These are phyloP conservation scores for Nothophaeocryptopus gaeumannii DNA, from an alignment of 2,329 filamentous ascomycete genomes.

Conservation along the genomic window DNA sequence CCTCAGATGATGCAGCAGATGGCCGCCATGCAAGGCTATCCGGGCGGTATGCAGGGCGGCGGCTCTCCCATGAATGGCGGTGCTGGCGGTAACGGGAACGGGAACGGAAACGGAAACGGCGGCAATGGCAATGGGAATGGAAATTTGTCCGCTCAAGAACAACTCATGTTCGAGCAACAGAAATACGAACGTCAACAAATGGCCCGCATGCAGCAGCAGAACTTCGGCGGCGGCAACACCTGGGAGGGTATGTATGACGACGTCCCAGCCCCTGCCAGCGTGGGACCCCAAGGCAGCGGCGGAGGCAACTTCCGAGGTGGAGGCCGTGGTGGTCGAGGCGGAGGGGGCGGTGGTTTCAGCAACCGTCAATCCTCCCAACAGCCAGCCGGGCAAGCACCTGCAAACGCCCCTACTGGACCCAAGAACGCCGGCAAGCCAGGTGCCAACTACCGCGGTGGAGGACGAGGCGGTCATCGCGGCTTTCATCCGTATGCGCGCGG, in stretches of 20 bases:
- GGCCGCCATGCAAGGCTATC: constrained; percentile 36
- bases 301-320: constrained; percentile 36
- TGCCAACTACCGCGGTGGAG: constrained; percentile 89
- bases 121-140: constrained; percentile 23
- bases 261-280: constrained; percentile 75
- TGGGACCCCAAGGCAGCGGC: constrained; percentile 23
- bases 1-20: constrained; percentile 49
- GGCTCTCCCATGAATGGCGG: constrained; percentile 31
- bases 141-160: constrained; percentile 67
- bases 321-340: constrained; percentile 44
- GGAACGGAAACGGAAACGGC: constrained; percentile 11
- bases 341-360: constrained; percentile 36
- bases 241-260: constrained; percentile 99
- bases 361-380: constrained; percentile 29
- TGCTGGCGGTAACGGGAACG: constrained; percentile 38
- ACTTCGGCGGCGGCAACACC: constrained; percentile 52
- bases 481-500: constrained; percentile 72
- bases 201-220: constrained; percentile 49
- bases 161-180: constrained; percentile 72
- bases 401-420: constrained; percentile 87
- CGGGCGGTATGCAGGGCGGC: constrained; percentile 36
- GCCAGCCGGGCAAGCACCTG: constrained; percentile 56
- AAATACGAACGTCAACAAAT: constrained; percentile 71
- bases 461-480: constrained; percentile 68
- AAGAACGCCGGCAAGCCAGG: constrained; percentile 92